These are phyloP conservation scores for Stemphylium vesicarium DNA, from an alignment of 2,329 filamentous ascomycete species.

Conservation along the genomic window DNA sequence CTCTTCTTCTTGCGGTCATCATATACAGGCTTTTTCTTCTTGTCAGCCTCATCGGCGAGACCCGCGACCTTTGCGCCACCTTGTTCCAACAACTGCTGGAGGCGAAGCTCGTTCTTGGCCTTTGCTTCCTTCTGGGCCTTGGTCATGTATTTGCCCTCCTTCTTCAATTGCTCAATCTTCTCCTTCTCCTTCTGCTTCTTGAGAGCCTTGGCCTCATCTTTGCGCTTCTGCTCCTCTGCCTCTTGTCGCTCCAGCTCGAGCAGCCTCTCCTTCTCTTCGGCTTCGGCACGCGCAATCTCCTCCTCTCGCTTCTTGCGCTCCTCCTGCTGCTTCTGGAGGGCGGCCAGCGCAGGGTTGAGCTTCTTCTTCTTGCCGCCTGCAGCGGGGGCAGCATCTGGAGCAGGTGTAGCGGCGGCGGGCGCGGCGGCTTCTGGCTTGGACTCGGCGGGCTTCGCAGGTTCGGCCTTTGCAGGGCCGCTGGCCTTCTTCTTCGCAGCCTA, in stretches of 20 bases:
- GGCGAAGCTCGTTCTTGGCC: constrained; percentile 76
- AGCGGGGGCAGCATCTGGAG: constrained; percentile 42
- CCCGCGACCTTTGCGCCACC: constrained; percentile 68
- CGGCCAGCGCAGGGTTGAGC: constrained; percentile 73
- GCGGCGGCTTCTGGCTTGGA: constrained; percentile 47
- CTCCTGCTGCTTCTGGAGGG: constrained; percentile 84
- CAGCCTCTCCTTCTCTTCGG: constrained; percentile 69
- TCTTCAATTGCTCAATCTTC: constrained; percentile 84
- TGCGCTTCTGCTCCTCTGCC: constrained; percentile 71
- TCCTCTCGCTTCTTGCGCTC: constrained; percentile 71
- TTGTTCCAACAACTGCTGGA: constrained; percentile 84
- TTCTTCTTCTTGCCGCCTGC: constrained; percentile 84
- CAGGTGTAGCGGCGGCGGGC: constrained; percentile 35
- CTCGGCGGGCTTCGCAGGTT: constrained; percentile 51
- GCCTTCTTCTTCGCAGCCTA: constrained; percentile 64
- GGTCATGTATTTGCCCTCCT: constrained; percentile 84
- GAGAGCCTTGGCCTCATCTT: constrained; percentile 73
- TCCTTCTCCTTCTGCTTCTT: constrained; percentile 90
- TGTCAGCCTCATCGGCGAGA: constrained; percentile 64
- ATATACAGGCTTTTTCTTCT: constrained; percentile 79
- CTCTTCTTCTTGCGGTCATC: constrained; percentile 81
- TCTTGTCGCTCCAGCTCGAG: constrained; percentile 70
- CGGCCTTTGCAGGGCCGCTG: constrained; percentile 56
- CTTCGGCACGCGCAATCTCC: constrained; percentile 63
- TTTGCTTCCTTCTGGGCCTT: constrained; percentile 86